Evolutionary conservation across 768 basidiomycete genomes (phyloP).

Genomic region (Baorangia bicolor): DNA sequence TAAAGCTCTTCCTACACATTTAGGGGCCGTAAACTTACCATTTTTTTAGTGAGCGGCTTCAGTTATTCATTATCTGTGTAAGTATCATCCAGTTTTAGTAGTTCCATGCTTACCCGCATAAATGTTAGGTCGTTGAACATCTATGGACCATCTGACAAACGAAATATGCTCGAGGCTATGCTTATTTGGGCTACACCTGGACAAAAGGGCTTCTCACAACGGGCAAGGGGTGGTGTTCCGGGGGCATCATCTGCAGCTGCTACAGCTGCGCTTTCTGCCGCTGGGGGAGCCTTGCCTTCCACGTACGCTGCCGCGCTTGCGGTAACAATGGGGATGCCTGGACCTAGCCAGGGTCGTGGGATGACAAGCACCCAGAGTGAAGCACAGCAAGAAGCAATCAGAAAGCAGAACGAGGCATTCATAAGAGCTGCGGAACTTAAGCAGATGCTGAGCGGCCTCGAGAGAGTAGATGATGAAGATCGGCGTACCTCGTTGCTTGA

Average conservation of each 20-base stretch:
- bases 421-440: slow-evolving; percentile 66
- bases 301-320: slow-evolving; percentile 19
- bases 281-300: slow-evolving; percentile 16
- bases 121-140: slow-evolving; percentile 61
- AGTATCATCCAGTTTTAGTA: slow-evolving; percentile 13
- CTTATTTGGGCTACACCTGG: slow-evolving; percentile 76
- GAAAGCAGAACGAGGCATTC: slow-evolving; percentile 41
- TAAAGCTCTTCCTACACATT: slow-evolving; percentile 26
- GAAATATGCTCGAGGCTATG: slow-evolving; percentile 58
- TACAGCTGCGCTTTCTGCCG: slow-evolving; percentile 6
- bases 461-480: slow-evolving; percentile 76
- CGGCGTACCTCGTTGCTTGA: slow-evolving; percentile 72
- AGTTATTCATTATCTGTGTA: slow-evolving; percentile 65
- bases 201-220: slow-evolving; percentile 52
- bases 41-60: slow-evolving; percentile 40
- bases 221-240: slow-evolving; percentile 10
- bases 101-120: neutral
- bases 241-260: slow-evolving; percentile 22
- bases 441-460: slow-evolving; percentile 61
- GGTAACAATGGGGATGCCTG: slow-evolving; percentile 13
- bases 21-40: neutral
- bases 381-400: slow-evolving; percentile 36
- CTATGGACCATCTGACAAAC: slow-evolving; percentile 63
- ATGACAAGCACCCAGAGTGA: slow-evolving; percentile 22
- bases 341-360: slow-evolving; percentile 18